Evolutionary conservation across 768 basidiomycete species (phyloP).

Genomic region (Macrolepiota fuliginosa): DNA sequence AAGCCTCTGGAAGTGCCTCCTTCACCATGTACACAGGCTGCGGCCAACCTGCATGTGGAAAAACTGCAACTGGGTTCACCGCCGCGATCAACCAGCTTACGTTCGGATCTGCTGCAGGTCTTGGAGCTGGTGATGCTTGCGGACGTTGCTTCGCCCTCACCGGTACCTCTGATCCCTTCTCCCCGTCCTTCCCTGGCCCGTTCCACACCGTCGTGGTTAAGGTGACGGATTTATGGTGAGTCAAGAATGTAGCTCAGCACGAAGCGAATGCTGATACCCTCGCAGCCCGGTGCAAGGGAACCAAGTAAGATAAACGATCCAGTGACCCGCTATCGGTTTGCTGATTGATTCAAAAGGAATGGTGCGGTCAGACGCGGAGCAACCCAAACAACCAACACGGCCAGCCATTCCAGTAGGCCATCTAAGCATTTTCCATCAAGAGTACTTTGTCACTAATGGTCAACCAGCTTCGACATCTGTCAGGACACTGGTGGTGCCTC

Average conservation of each 20-base stretch:
- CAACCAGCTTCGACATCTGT: constrained; percentile 56
- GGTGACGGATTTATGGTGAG: constrained; percentile 41
- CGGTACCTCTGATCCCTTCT: constrained; percentile 48
- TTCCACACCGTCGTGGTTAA: constrained; percentile 57
- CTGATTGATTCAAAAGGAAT: constrained; percentile 28
- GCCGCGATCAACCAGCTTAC: constrained; percentile 58
- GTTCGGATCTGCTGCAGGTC: constrained; percentile 48
- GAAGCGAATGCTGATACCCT: neutral
- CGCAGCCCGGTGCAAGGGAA: constrained; percentile 44
- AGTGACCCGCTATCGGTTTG: neutral
- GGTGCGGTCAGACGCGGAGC: constrained; percentile 50
- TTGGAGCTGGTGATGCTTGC: constrained; percentile 57
- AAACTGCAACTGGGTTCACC: constrained; percentile 45
- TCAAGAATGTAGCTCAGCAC: neutral
- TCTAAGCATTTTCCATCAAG: neutral
- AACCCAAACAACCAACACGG: constrained; percentile 41
- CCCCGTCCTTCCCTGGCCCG: constrained; percentile 46
- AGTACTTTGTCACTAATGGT: neutral
- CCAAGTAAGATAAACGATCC: constrained; percentile 22
- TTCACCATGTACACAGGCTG: constrained; percentile 60
- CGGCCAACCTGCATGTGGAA: constrained; percentile 51
- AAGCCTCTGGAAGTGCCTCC: constrained; percentile 48
- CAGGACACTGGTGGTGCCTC: constrained; percentile 50
- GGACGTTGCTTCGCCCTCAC: constrained; percentile 60
- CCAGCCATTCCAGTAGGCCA: constrained; percentile 47